Conservation (phyloP, 2,329 filamentous ascomycete species). For the Sarocladium oryzae region DNA sequence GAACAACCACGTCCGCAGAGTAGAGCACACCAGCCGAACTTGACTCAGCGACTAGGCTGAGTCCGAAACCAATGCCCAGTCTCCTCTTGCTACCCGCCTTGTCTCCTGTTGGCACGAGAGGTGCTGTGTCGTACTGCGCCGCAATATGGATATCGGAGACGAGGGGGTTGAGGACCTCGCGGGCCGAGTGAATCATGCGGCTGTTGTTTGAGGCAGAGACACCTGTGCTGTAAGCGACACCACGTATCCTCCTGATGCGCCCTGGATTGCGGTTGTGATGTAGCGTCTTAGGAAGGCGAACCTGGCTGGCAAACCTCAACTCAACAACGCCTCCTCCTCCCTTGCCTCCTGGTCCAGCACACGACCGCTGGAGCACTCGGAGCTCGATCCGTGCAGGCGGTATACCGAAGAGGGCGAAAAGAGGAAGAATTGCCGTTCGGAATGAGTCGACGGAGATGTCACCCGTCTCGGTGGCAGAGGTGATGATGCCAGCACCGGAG, state of each 20-base stretch:
- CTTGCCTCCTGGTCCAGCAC: slow-evolving; percentile 64
- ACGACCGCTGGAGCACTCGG: slow-evolving; percentile 72
- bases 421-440: slow-evolving; percentile 82
- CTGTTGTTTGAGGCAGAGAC: slow-evolving; percentile 91
- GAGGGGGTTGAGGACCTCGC: slow-evolving; percentile 80
- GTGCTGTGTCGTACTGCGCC: slow-evolving; percentile 65
- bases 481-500: slow-evolving; percentile 87
- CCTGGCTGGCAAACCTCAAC: slow-evolving; percentile 85
- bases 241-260: slow-evolving; percentile 78
- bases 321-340: slow-evolving; percentile 92
- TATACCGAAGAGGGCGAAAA: slow-evolving; percentile 89
- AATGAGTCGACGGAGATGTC: slow-evolving; percentile 92
- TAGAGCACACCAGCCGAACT: slow-evolving; percentile 74
- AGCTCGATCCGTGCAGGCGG: slow-evolving; percentile 73
- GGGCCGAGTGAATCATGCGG: slow-evolving; percentile 85
- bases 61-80: slow-evolving; percentile 83
- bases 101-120: slow-evolving; percentile 46
- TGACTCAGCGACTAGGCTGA: slow-evolving; percentile 89
- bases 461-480: slow-evolving; percentile 71
- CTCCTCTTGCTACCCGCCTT: slow-evolving; percentile 51
- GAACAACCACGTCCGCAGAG: slow-evolving; percentile 74
- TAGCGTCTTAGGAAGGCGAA: slow-evolving; percentile 87
- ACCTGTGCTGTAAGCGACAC: slow-evolving; percentile 89
- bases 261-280: slow-evolving; percentile 79
- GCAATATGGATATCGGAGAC: slow-evolving; percentile 89